phyloP scores from a whole-genome alignment of 2,329 filamentous ascomycete species.

The Cordyceps tenuipes region DNA sequence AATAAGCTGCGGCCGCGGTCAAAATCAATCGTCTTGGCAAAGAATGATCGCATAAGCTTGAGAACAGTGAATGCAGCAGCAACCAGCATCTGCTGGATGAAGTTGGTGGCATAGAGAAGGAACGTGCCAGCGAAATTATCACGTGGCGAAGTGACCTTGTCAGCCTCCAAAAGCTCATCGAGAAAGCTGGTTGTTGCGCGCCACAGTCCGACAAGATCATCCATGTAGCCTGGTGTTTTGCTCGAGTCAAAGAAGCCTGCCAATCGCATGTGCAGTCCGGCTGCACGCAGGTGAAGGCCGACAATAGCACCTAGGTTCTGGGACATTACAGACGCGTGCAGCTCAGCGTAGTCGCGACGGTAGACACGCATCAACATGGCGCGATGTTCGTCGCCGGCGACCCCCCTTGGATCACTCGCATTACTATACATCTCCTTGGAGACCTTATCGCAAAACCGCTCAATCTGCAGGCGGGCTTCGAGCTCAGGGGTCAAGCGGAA shows the following conservation, averaged over 20 bases:
- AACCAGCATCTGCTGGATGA: slow-evolving; percentile 80
- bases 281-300: slow-evolving; percentile 62
- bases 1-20: slow-evolving; percentile 61
- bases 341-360: slow-evolving; percentile 54
- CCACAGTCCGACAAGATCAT: slow-evolving; percentile 69
- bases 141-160: slow-evolving; percentile 38
- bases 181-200: slow-evolving; percentile 62
- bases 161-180: slow-evolving; percentile 51
- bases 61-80: slow-evolving; percentile 69
- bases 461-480: slow-evolving; percentile 60
- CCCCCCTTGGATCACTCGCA: slow-evolving; percentile 61
- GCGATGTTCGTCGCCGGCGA: slow-evolving; percentile 58
- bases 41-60: slow-evolving; percentile 71
- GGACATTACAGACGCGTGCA: slow-evolving; percentile 52
- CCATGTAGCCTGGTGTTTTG: slow-evolving; percentile 60
- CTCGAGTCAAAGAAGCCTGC: slow-evolving; percentile 77
- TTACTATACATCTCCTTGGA: slow-evolving; percentile 75
- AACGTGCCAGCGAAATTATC: slow-evolving; percentile 43
- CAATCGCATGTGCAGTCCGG: slow-evolving; percentile 65
- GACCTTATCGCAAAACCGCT: slow-evolving; percentile 68
- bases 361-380: slow-evolving; percentile 60
- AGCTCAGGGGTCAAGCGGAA: slow-evolving; percentile 54
- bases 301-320: slow-evolving; percentile 50
- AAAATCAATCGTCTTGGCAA: slow-evolving; percentile 62
- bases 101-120: slow-evolving; percentile 61